These are phyloP conservation scores for Pelargonium myrrhifolium DNA, from an alignment of 441 rosid species.

Conservation along the genomic window DNA sequence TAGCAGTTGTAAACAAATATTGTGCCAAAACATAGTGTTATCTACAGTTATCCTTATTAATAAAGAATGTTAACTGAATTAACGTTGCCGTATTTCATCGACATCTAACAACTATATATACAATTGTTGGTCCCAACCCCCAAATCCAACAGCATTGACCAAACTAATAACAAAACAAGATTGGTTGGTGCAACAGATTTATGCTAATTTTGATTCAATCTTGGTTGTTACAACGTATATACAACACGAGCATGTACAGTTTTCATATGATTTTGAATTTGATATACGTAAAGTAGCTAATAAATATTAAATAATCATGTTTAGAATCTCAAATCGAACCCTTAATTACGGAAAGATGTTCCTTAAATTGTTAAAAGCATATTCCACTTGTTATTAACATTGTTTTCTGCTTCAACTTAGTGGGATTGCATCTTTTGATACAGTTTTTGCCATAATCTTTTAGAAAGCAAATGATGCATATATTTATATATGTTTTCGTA, in stretches of 20 bases:
- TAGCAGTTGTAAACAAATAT: no score
- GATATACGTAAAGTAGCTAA: not conserved
- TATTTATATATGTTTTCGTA: no score
- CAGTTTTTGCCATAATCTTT: not conserved
- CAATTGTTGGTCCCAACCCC: not conserved
- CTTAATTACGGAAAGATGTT: not conserved
- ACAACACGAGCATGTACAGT: not conserved
- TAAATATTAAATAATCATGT: not conserved
- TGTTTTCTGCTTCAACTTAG: not conserved
- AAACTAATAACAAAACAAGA: not conserved
- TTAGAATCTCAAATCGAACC: constrained; percentile 1
- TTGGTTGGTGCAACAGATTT: not conserved
- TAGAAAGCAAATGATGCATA: not conserved
- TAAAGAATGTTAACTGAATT: no score
- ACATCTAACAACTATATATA: not conserved
- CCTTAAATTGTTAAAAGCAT: not conserved
- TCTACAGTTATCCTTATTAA: no score
- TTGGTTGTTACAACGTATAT: not conserved
- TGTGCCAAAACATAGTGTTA: no score
- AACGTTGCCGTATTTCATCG: not conserved
- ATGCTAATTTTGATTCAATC: not conserved
- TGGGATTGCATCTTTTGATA: not conserved
- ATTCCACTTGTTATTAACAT: not conserved
- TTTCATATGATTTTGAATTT: not conserved
- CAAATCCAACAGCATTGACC: not conserved